phyloP scores from a whole-genome alignment of 75 land plant genomes.

The Sequoia sempervirens region DNA sequence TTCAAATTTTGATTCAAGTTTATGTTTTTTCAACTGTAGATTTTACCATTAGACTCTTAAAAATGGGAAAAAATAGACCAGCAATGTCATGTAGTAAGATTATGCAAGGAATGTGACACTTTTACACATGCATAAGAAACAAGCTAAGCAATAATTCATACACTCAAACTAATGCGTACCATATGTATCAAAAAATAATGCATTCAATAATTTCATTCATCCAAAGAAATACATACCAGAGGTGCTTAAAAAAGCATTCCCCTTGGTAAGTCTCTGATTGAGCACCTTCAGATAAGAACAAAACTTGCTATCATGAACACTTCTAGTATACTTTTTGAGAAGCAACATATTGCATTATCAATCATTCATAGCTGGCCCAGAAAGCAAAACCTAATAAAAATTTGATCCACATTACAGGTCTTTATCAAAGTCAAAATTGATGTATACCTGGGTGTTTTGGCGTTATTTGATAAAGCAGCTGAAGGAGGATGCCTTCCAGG shows the following conservation, averaged over 20 bases:
- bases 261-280: constrained; percentile 1
- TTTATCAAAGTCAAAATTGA: background rate
- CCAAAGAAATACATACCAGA: background rate
- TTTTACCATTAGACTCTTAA: background rate
- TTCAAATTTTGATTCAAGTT: background rate
- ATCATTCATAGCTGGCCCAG: background rate
- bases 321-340: background rate
- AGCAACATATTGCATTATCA: background rate
- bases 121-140: background rate
- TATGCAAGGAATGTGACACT: background rate
- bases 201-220: background rate
- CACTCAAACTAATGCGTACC: background rate
- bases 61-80: background rate
- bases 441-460: constrained; percentile 20
- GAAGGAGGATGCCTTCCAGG: constrained; percentile 78
- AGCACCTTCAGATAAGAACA: background rate
- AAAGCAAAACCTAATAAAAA: background rate
- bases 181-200: background rate
- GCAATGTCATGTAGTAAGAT: background rate
- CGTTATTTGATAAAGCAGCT: constrained; percentile 25
- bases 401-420: background rate
- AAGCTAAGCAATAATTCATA: background rate
- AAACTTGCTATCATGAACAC: background rate
- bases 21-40: background rate
- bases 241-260: background rate